Evolutionary conservation across 306 rosid species (phyloP).

Genomic region (Cucumis sativus): DNA sequence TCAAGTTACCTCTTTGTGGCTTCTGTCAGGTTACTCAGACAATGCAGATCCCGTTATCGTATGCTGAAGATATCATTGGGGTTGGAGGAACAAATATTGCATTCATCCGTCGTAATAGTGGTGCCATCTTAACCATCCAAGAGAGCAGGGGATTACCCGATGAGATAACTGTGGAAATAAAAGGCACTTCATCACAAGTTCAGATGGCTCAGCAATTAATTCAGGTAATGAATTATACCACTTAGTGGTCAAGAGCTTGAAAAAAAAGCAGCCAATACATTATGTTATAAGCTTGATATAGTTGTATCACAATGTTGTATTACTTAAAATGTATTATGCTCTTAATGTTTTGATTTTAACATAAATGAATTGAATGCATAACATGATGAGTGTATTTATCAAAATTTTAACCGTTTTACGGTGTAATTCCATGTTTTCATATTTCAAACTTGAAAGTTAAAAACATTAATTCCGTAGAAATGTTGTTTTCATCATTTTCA

Average conservation of each 20-base stretch:
- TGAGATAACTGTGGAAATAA: constrained; percentile 87
- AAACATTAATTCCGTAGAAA: too few species aligned
- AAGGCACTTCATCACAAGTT: constrained; percentile 86
- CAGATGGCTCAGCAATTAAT: constrained; percentile 83
- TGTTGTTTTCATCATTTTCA: not conserved
- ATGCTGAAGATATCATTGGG: constrained; percentile 93
- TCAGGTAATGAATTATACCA: constrained; percentile 38
- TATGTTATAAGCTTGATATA: too few species aligned
- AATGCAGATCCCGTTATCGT: constrained; percentile 91
- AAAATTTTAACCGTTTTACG: not conserved
- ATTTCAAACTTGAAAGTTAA: not conserved
- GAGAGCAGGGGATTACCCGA: constrained; percentile 84
- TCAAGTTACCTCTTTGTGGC: not conserved
- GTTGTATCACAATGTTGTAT: too few species aligned
- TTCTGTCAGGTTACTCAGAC: constrained; percentile 73
- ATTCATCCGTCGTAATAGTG: constrained; percentile 81
- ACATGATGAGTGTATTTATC: not conserved
- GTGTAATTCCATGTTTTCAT: not conserved
- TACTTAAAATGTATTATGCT: too few species aligned
- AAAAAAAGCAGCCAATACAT: too few species aligned
- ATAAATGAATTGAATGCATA: too few species aligned
- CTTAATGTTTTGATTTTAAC: too few species aligned
- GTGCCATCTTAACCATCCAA: constrained; percentile 82
- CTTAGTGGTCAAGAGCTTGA: not conserved
- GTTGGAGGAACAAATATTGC: constrained; percentile 85